Percentiles rank a stretch among this genome's conserved stretches.
phyloP scores from a whole-genome alignment of 352 stramenopile genomes.

The Globisporangium nunn region DNA sequence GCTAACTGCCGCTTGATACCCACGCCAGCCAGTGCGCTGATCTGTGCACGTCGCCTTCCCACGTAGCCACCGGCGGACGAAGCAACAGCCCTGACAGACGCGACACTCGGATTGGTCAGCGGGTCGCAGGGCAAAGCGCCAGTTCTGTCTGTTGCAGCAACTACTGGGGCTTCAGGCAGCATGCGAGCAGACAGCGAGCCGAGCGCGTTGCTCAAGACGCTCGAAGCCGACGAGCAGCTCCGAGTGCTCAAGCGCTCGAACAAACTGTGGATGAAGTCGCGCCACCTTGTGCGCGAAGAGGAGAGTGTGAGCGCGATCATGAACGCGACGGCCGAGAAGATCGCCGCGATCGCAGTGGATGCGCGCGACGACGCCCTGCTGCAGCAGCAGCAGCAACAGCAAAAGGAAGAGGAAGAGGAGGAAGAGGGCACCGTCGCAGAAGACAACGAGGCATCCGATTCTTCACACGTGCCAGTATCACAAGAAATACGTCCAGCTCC shows the following conservation, averaged over 20 bases:
- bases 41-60: too few relatives aligned
- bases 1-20: too few relatives aligned
- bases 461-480: background rate
- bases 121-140: too few relatives aligned
- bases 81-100: too few relatives aligned
- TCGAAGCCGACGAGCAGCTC: conserved; percentile 45
- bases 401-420: background rate
- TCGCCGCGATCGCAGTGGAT: conserved; percentile 22
- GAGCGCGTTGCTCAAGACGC: conserved; percentile 36
- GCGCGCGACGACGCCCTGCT: conserved; percentile 5
- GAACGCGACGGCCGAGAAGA: conserved; percentile 26
- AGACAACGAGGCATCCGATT: conserved; percentile 1
- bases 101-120: too few relatives aligned
- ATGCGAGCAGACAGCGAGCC: conserved; percentile 5
- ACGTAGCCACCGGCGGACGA: too few relatives aligned
- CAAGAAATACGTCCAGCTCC: background rate
- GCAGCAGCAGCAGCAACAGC: background rate
- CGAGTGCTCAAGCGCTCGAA: conserved; percentile 49
- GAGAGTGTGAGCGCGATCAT: conserved; percentile 50
- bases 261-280: conserved; percentile 52
- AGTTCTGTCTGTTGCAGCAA: background rate
- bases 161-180: background rate
- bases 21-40: too few relatives aligned
- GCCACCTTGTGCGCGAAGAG: conserved; percentile 48
- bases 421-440: background rate